phyloP scores from a whole-genome alignment of 371 early-diverging fungal genomes.

The Rhizopus sp. region DNA sequence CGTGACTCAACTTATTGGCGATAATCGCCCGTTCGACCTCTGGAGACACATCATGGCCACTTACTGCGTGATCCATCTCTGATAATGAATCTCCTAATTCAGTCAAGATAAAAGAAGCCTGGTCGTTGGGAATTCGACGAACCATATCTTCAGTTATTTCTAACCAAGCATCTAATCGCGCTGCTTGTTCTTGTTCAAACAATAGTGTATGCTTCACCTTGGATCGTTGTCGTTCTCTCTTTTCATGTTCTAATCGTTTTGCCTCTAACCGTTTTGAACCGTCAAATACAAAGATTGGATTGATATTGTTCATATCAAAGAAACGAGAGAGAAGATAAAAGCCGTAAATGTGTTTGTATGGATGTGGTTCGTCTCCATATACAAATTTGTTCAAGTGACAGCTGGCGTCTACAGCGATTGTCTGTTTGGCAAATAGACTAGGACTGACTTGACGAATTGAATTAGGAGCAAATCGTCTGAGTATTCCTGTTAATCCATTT shows the following conservation, averaged over 20 bases:
- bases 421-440: slow-evolving; percentile 34
- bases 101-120: slow-evolving; percentile 17
- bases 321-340: slow-evolving; percentile 53
- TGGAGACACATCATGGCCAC: background rate
- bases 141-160: slow-evolving; percentile 15
- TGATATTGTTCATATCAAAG: slow-evolving; percentile 48
- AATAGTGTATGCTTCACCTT: slow-evolving; percentile 34
- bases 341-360: slow-evolving; percentile 53
- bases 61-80: slow-evolving; percentile 6
- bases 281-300: slow-evolving; percentile 67
- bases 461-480: slow-evolving; percentile 51
- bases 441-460: slow-evolving; percentile 40
- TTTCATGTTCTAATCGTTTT: slow-evolving; percentile 45
- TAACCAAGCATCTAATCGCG: slow-evolving; percentile 38
- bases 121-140: slow-evolving; percentile 1
- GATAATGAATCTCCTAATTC: slow-evolving; percentile 24
- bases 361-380: slow-evolving; percentile 50
- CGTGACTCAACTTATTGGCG: slow-evolving; percentile 18
- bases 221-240: slow-evolving; percentile 34
- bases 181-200: slow-evolving; percentile 35
- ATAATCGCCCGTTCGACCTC: slow-evolving; percentile 3
- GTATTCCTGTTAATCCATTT: slow-evolving; percentile 52
- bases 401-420: slow-evolving; percentile 62
- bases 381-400: slow-evolving; percentile 61
- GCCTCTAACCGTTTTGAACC: slow-evolving; percentile 48